Base-by-base conservation (phyloP, 768 basidiomycete genomes). In the Lepiota brunneoincarnata region DNA sequence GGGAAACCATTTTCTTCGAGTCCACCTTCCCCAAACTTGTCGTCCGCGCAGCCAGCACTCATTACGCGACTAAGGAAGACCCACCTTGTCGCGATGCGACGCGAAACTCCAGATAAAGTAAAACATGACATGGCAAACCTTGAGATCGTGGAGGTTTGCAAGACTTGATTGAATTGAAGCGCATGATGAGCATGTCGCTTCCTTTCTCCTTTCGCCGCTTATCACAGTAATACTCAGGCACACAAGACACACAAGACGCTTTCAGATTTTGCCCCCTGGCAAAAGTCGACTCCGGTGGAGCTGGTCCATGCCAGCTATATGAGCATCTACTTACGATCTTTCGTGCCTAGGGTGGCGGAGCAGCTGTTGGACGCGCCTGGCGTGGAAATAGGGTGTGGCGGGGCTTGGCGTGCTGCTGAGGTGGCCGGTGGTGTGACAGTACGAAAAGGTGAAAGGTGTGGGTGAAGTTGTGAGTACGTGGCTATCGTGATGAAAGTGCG, bases 1-100 rank as follows among this genome's bases (percentile, higher is more conserved):
- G 93, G n/a, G 92, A n/a, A 96, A 96, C 70, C 81, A 91, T 51
- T 75, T 87, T 50, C 69, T 83, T 43, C 84, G 93, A 23, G 73
- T 88, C n/a, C 11, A 80, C 84, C 0, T 85, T 84, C 2, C 67
- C 72, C 2, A 76, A 71, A 36, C 78, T 94, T 46, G 61, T 64
- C 35, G 58, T 53, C 14, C 60, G 59, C 36, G 51, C 51, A 5
- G 52, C 46, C 3, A n/a, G 35, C 10, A 15, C 55, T 12, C 52
- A 65, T 41, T 26, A 56, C 10, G 37, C 23, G 3, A 44, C 18
- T 18, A 49, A 14, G 24, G 26, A 20, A 0, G 45, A 48, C 68
- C 1, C 51, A 61, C 11, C 53, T 54, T 35, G 34, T 54, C 20
- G 17, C 28, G 12, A 59, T 66, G 15, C 55, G 53, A 2, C 56